These are phyloP conservation scores for Cubamyces sp. DNA, from an alignment of 768 basidiomycete genomes.

Conservation along the genomic window DNA sequence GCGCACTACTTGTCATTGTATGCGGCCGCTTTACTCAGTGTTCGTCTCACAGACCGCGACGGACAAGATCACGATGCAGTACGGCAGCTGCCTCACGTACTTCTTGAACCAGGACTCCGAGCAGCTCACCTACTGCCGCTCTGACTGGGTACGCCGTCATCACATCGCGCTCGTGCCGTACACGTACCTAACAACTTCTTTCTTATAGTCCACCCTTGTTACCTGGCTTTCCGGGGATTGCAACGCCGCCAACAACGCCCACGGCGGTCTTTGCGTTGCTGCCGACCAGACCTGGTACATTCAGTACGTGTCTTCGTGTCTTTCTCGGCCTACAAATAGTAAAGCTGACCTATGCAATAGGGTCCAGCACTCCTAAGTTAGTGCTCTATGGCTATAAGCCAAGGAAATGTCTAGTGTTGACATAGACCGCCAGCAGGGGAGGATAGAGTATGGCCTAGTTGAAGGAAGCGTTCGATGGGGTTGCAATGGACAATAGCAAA, in stretches of 20 bases:
- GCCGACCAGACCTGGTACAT: conserved; percentile 51
- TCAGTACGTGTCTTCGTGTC: conserved; percentile 37
- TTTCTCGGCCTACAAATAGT: neutral
- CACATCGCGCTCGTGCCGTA: neutral
- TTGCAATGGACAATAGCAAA: no score
- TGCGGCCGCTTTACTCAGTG: neutral
- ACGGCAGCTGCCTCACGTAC: conserved; percentile 48
- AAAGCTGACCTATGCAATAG: neutral
- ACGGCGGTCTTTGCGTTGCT: conserved; percentile 53
- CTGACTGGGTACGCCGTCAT: conserved; percentile 44
- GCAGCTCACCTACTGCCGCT: conserved; percentile 46
- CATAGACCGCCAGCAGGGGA: no score
- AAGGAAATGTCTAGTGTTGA: no score
- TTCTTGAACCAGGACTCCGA: conserved; percentile 50
- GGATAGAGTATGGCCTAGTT: no score
- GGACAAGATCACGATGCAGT: conserved; percentile 46
- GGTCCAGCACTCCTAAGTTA: neutral
- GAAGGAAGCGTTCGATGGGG: no score
- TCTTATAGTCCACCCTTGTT: conserved; percentile 40
- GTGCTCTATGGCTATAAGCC: neutral
- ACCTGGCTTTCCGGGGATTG: conserved; percentile 50
- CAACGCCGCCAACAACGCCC: conserved; percentile 52
- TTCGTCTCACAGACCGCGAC: conserved; percentile 31
- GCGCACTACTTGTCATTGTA: neutral
- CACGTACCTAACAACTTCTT: neutral